Base-by-base conservation (phyloP, 2,329 filamentous ascomycete species). In the Fusarium ambrosium region DNA sequence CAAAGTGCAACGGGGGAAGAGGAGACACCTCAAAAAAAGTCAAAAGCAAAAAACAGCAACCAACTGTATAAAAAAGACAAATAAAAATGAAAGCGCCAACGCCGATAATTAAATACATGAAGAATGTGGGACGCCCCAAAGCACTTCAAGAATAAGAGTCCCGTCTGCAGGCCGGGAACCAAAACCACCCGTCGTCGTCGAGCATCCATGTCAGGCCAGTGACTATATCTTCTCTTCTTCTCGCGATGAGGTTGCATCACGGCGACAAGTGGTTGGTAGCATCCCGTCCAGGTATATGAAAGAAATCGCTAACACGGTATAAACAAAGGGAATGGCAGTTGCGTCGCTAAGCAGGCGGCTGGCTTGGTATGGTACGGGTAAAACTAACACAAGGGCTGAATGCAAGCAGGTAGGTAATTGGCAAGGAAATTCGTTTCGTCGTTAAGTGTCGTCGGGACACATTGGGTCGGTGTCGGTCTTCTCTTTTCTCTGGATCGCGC, bases 341-440 rank as follows among this genome's bases (percentile, higher is more conserved):
- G 77, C 71, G 70, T 79, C 76, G 76, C 76, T 79, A 76, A 76
- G 66, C 70, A 72, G 73, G 68, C 71, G 70, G 73, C 70, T 75
- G 68, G 66, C 71, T 78, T 75, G 69, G 74, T 76, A 77, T 69
- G 73, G 71, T 74, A 45, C 32, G 32, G 32, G 32, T 34, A 34
- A 34, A 68, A 72, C 58, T 78, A 80, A 81, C 73, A 79, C 78
- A 80, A 73, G 70, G 77, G 78, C 71, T 77, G 77, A 76, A 81
- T 79, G 75, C 74, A 78, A 73, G 67, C 63, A 70, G 66, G 41
- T 32, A 53, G 69, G 45, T 48, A 18, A 48, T 74, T 55, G 68
- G 36, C 71, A 79, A 79, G 48, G 66, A 80, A 73, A 79, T 78
- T 82, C 80, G 76, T 82, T 76, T 79, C 74, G 74, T 81, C 80